Base-by-base conservation (phyloP, 768 basidiomycete genomes). In the Suillus variegatus region DNA sequence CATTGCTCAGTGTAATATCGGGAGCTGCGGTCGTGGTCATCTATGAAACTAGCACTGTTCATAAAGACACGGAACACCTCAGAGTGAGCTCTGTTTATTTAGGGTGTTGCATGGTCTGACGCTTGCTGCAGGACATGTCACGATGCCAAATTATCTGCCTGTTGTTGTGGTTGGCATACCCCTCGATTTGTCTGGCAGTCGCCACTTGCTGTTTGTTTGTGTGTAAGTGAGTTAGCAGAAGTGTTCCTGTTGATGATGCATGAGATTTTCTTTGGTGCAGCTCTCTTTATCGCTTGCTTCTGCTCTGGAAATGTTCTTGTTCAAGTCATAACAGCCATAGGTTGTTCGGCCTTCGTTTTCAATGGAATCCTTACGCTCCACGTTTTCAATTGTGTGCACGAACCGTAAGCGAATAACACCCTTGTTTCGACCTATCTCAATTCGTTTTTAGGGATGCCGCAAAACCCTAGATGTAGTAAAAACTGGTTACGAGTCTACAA, bases 1-100 rank as follows among this genome's bases (percentile, higher is more conserved):
- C 58, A 25, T 28, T 60, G 18, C 41, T 60, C 14, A 43, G 58
- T 20, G 40, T 60, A 18, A 60, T 60, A 60, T 43, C 58, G 10
- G 58, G 58, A 60, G 58, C 58, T 13, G 58, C 58, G 5, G 25
- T 60, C 25, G 18, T 60, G 18, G 6, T 60, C 14, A 43, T 60
- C 40, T 60, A 60, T 6, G 25, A 43, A 20, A 60, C 58, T 43
- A 28, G 40, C 40, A 9, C 6, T 18, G 28, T 25, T 20, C 58
- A 60, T 18, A 41, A 60, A 28, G 58, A 60, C 9, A 60, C 43
- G 58, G 18, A 20, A 41, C 18, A 0, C 18, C 58, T 60, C 58
- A 60, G 1, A 12, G 58, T 60, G 25, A 28, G 58, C 41, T 49
- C 18, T 28, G 25, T 18, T 60, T 43, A 6, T 60, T 41, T 41